Percentiles rank a stretch among this genome's conserved stretches.
These are phyloP conservation scores for Alternaria sp. DNA, from an alignment of 2,329 filamentous ascomycete species.

Conservation along the genomic window DNA sequence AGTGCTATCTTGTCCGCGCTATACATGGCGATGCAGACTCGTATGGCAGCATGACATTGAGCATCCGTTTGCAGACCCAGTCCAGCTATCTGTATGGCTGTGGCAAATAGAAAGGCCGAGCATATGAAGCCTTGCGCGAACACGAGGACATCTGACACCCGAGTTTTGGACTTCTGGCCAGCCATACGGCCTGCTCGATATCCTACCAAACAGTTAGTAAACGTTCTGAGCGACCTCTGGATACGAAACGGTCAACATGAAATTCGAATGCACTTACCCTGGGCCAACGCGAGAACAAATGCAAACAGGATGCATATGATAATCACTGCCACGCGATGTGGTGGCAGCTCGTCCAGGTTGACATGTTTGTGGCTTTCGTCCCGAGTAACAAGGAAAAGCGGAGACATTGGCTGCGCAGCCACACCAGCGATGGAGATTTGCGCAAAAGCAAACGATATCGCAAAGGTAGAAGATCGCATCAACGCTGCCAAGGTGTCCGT, in stretches of 20 bases:
- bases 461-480: not conserved
- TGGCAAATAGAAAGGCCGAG: conserved; percentile 32
- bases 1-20: conserved; percentile 38
- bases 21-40: conserved; percentile 48
- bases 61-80: conserved; percentile 32
- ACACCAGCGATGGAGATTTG: not conserved
- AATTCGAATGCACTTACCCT: conserved; percentile 16
- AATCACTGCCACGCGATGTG: conserved; percentile 14
- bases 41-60: conserved; percentile 41
- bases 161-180: conserved; percentile 13
- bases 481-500: not conserved
- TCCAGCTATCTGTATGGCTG: conserved; percentile 34
- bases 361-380: not conserved
- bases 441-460: not conserved
- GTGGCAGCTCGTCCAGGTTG: conserved; percentile 9
- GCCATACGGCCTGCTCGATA: conserved; percentile 27
- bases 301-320: conserved; percentile 19
- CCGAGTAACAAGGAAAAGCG: not conserved
- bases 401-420: not conserved
- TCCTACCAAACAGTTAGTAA: conserved; percentile 10
- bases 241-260: too few relatives aligned
- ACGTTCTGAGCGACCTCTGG: not conserved
- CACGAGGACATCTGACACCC: conserved; percentile 23
- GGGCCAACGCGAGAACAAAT: conserved; percentile 22
- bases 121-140: conserved; percentile 27